Conservation (phyloP, 2,329 filamentous ascomycete species). For the Juglanconis oblonga region DNA sequence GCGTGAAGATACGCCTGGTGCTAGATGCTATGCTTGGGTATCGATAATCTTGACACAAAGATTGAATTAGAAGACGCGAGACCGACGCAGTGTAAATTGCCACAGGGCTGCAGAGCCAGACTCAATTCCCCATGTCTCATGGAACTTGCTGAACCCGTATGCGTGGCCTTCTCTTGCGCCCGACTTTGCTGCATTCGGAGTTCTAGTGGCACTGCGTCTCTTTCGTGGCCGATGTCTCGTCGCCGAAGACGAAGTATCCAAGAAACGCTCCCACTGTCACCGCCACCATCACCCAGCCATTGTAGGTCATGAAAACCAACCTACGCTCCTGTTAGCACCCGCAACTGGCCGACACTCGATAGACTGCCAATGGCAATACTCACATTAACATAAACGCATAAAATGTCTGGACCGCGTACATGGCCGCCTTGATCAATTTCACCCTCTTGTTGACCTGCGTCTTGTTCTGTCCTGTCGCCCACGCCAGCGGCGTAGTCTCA, state of each 20-base stretch:
- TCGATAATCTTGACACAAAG: background rate
- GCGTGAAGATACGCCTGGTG: background rate
- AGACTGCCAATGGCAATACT: slow-evolving; percentile 48
- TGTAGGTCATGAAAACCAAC: slow-evolving; percentile 99
- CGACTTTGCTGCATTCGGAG: background rate
- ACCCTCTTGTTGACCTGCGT: slow-evolving; percentile 61
- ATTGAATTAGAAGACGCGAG: background rate
- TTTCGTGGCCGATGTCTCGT: slow-evolving; percentile 68
- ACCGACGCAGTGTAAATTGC: background rate
- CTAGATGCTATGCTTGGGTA: slow-evolving; percentile 5
- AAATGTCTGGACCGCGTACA: slow-evolving; percentile 94
- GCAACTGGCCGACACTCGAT: too few relatives aligned
- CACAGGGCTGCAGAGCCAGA: background rate
- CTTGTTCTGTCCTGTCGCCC: slow-evolving; percentile 68
- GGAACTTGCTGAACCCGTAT: background rate
- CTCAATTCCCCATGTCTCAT: background rate
- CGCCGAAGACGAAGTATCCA: slow-evolving; percentile 81
- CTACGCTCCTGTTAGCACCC: slow-evolving; percentile 41
- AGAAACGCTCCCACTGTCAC: slow-evolving; percentile 86
- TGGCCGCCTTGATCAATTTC: slow-evolving; percentile 72
- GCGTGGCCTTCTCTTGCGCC: background rate
- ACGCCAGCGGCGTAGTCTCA: slow-evolving; percentile 62
- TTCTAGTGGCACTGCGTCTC: slow-evolving; percentile 84
- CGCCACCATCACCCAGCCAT: slow-evolving; percentile 94
- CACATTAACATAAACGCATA: slow-evolving; percentile 99